Base-by-base conservation (phyloP, 768 basidiomycete species). In the Pleurotus djamor region DNA sequence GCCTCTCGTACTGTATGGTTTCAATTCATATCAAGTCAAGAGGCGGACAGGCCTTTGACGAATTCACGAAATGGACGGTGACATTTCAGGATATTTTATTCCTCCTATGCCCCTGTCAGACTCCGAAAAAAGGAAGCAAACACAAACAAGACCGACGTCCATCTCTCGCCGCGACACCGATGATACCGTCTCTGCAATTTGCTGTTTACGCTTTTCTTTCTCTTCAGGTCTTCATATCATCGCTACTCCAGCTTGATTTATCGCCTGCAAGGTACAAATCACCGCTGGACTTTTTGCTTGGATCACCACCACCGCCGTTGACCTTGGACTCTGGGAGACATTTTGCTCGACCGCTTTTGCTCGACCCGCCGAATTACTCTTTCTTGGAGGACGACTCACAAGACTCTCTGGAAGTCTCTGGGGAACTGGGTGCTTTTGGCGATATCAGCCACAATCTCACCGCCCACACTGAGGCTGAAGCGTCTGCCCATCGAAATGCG, bases 231-330 rank as follows among this genome's bases (percentile, higher is more conserved):
- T 32, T 56, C 33, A 28, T 56, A 37, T 56, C 54, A 4, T 35
- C 49, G 17, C n/a, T 44, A 1, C 44, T 56, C n/a, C 37, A 43
- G 41, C 33, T 41, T 9, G 54, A 56, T 33, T 6, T n/a, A n/a
- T 44, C 54, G 17, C 32, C 12, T 16, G 41, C 38, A 17, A 50
- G 49, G 34, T 50, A 50, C 28, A 56, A 56, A 44, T 56, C 54
- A 34, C 54, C 54, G 36, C 44, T 56, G 16, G 38, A 56, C 21
- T 56, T 56, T 38, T 44, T 56, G n/a, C 54, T 56, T 9, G 17
- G 36, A 14, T 36, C 54, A 12, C 54, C 54, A 10, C 54, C 54
- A 17, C 54, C 54, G 21, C 37, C 38, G 37, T 34, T 56, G 14
- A 56, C 54, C 10, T 34, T 56, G 41, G 54, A 32, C 16, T 13